Conservation (phyloP, 495 filamentous ascomycete genomes). For the Ramalina intermedia region DNA sequence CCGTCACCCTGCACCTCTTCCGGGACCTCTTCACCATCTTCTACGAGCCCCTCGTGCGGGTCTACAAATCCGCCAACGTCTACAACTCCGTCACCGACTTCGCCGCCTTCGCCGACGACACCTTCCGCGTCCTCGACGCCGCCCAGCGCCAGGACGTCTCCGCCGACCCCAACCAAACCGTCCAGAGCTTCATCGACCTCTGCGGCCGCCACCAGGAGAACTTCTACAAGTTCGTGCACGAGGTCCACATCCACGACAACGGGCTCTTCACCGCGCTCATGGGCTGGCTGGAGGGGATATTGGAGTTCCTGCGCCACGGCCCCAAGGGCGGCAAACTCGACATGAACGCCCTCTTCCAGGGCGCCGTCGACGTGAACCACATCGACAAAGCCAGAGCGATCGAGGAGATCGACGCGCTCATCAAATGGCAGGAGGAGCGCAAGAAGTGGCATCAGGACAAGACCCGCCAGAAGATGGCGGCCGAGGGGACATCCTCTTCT, state of each 20-base stretch:
- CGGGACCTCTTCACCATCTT: constrained; percentile 96
- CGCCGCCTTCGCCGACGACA: constrained; percentile 79
- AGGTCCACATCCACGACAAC: constrained; percentile 96
- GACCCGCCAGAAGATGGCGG: constrained; percentile 96
- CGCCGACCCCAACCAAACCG: constrained; percentile 93
- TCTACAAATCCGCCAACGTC: constrained; percentile 97
- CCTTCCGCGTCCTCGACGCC: constrained; percentile 74
- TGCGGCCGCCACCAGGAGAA: constrained; percentile 89
- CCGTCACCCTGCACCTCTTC: constrained; percentile 83
- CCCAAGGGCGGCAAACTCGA: constrained; percentile 68
- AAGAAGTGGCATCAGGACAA: constrained; percentile 98
- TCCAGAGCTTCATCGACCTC: constrained; percentile 96
- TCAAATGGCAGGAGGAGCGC: constrained; percentile 84
- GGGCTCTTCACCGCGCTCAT: constrained; percentile 91
- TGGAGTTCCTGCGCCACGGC: constrained; percentile 80
- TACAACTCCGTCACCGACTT: constrained; percentile 96
- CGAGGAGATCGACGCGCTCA: constrained; percentile 68
- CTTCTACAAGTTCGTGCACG: constrained; percentile 98
- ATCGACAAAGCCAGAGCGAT: constrained; percentile 59
- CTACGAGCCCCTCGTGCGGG: constrained; percentile 89
- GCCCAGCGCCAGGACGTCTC: constrained; percentile 84
- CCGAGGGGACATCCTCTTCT: constrained; percentile 38
- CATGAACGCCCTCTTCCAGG: constrained; percentile 83
- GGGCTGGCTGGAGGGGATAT: constrained; percentile 94
- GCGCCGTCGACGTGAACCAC: constrained; percentile 48